These are phyloP conservation scores for Silene coronaria DNA, from an alignment of 179 eudicot species.

Conservation along the genomic window DNA sequence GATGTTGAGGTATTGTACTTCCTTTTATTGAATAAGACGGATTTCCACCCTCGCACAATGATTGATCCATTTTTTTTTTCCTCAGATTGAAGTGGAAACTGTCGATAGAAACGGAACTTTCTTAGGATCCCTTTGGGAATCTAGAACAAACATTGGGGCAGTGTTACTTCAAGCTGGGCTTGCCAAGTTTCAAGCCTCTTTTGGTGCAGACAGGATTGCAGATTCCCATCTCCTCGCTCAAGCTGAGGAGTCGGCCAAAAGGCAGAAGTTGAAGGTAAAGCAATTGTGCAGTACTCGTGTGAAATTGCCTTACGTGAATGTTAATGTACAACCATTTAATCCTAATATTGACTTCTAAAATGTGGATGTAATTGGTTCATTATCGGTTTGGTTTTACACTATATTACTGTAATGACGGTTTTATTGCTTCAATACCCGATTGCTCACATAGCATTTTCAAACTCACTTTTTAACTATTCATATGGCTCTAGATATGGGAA, in stretches of 20 bases:
- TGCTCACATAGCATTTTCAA: neutral
- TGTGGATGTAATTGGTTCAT: neutral
- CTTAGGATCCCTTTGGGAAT: conserved; percentile 87
- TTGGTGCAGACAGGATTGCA: conserved; percentile 68
- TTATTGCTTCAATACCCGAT: neutral
- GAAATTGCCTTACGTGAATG: neutral
- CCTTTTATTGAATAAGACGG: neutral
- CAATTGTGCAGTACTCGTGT: neutral
- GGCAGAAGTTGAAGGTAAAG: conserved; percentile 78
- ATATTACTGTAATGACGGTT: no score
- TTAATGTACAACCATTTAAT: neutral
- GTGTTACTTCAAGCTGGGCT: conserved; percentile 79
- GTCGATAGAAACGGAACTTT: conserved; percentile 92
- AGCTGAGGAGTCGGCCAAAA: conserved; percentile 86
- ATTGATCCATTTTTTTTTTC: conserved; percentile 12
- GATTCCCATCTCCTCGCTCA: conserved; percentile 71
- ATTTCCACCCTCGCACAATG: neutral
- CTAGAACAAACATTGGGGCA: conserved; percentile 56
- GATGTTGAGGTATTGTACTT: conserved; percentile 77
- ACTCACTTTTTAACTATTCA: neutral
- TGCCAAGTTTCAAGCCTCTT: conserved; percentile 70
- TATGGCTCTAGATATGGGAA: conserved; percentile 75
- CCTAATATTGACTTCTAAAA: neutral
- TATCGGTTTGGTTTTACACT: neutral
- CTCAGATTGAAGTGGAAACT: conserved; percentile 88